Percentiles rank a stretch among this genome's conserved stretches.
Conservation (phyloP, 2,329 filamentous ascomycete species). For the Incumbomyces lentus region DNA sequence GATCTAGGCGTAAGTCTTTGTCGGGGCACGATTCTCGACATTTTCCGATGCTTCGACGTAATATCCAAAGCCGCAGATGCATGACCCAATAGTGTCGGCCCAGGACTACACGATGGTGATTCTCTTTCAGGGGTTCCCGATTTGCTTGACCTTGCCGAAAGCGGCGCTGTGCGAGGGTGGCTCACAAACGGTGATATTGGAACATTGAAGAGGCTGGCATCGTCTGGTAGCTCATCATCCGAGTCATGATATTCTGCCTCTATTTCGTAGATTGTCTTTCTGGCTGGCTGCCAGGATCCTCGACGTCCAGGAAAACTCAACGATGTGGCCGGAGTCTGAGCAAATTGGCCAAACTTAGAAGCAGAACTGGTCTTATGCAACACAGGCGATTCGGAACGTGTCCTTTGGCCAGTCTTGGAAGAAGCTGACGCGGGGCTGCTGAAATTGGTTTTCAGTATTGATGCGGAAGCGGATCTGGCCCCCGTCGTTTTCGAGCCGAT, state of each 20-base stretch:
- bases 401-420: background rate
- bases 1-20: conserved; percentile 9
- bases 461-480: background rate
- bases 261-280: conserved; percentile 37
- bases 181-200: conserved; percentile 37
- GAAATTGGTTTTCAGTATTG: background rate
- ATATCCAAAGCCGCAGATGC: conserved; percentile 22
- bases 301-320: conserved; percentile 22
- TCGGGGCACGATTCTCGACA: conserved; percentile 20
- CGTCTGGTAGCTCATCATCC: conserved; percentile 41
- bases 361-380: conserved; percentile 1
- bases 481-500: background rate
- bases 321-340: conserved; percentile 12
- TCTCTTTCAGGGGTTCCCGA: conserved; percentile 32
- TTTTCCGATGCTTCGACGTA: conserved; percentile 21
- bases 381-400: conserved; percentile 1
- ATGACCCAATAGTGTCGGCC: conserved; percentile 35
- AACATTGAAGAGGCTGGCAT: conserved; percentile 41
- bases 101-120: conserved; percentile 20
- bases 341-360: conserved; percentile 10
- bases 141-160: conserved; percentile 26
- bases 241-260: conserved; percentile 42
- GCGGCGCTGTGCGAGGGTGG: conserved; percentile 25
- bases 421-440: background rate
- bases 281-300: conserved; percentile 32